These are phyloP conservation scores for Tulasnella sp. DNA, from an alignment of 768 basidiomycete genomes.

Conservation along the genomic window DNA sequence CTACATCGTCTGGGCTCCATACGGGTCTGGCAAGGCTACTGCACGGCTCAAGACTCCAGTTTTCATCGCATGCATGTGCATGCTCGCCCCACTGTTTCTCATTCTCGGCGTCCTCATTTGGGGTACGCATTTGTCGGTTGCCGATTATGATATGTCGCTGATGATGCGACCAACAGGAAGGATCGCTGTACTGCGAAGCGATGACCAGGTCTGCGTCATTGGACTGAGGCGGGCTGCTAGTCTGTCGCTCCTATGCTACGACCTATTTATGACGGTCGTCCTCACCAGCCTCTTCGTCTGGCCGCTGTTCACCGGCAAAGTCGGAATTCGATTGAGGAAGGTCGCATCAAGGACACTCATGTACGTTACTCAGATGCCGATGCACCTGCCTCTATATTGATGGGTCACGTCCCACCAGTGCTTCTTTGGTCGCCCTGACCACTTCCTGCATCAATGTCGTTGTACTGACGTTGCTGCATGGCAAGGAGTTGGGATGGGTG, in stretches of 20 bases:
- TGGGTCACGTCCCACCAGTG: background rate
- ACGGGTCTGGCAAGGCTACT: background rate
- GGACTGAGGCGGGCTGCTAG: constrained; percentile 12
- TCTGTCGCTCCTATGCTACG: constrained; percentile 18
- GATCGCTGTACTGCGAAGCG: constrained; percentile 12
- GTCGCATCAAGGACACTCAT: constrained; percentile 16
- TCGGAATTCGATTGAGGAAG: background rate
- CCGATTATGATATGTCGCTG: background rate
- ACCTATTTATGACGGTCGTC: constrained; percentile 18
- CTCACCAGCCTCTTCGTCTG: constrained; percentile 20
- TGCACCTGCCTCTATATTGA: background rate
- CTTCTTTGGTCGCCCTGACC: constrained; percentile 18
- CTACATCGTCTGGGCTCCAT: constrained; percentile 7
- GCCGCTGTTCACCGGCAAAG: constrained; percentile 11
- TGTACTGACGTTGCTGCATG: constrained; percentile 21
- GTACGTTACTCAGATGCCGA: background rate
- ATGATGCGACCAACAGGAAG: background rate
- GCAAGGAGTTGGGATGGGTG: constrained; percentile 22
- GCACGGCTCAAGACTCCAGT: constrained; percentile 2
- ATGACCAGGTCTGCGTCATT: constrained; percentile 17
- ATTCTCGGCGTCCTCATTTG: constrained; percentile 12
- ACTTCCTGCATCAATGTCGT: constrained; percentile 22
- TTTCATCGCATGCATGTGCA: background rate
- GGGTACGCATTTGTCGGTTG: background rate
- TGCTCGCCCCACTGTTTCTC: constrained; percentile 6